Evolutionary conservation across 306 rosid species (phyloP).

Genomic region (Cucurbita maxima): DNA sequence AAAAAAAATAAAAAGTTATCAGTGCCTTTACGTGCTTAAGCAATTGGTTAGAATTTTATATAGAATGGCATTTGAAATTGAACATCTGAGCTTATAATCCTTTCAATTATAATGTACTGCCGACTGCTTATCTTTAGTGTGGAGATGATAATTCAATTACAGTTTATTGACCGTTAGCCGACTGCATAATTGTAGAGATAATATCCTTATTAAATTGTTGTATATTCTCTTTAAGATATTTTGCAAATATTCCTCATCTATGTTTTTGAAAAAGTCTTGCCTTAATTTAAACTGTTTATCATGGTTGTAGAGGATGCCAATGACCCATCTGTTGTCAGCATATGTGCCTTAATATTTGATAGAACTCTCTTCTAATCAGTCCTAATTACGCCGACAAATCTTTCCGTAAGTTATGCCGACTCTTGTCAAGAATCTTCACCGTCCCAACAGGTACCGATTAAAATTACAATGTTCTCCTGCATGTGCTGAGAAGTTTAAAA

Average conservation of each 20-base stretch:
- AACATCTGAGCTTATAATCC: neutral
- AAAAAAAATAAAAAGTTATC: too few species aligned
- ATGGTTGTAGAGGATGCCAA: conserved; percentile 32
- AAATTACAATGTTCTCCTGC: too few species aligned
- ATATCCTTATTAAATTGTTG: neutral
- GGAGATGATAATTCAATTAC: neutral
- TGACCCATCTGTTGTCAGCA: conserved; percentile 51
- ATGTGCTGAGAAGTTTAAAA: too few species aligned
- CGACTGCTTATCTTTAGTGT: neutral
- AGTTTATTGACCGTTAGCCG: neutral
- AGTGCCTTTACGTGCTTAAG: neutral
- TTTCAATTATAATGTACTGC: neutral
- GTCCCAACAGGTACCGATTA: too few species aligned
- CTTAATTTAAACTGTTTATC: conserved; percentile 10
- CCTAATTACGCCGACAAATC: conserved; percentile 31
- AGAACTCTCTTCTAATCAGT: conserved; percentile 43
- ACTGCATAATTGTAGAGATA: neutral
- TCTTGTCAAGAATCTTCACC: conserved; percentile 11
- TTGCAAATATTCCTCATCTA: too few species aligned
- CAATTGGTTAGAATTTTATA: neutral
- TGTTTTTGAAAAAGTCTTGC: too few species aligned
- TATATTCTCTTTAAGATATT: neutral
- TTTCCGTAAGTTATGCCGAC: conserved; percentile 37
- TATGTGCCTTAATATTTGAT: conserved; percentile 64
- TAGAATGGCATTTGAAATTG: neutral